phyloP scores from a whole-genome alignment of 495 filamentous ascomycete genomes.

The Coniosporium apollinis region DNA sequence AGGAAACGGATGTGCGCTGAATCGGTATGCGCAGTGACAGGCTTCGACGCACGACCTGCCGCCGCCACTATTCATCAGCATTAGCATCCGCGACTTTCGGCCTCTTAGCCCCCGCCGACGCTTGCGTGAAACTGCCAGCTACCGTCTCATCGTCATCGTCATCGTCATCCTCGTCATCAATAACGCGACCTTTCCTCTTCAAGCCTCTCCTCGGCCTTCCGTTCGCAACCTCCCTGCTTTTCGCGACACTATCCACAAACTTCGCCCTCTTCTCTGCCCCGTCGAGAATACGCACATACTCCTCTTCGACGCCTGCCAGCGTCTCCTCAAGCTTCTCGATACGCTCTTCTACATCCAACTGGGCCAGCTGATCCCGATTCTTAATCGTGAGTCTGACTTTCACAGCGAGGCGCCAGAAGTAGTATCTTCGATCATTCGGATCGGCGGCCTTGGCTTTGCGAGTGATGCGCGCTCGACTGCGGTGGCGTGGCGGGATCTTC shows the following conservation, averaged over 20 bases:
- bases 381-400: slow-evolving; percentile 71
- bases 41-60: too few species aligned
- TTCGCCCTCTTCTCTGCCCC: slow-evolving; percentile 29
- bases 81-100: slow-evolving; percentile 17
- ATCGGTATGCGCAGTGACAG: too few species aligned
- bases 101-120: slow-evolving; percentile 12
- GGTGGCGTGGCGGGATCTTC: slow-evolving; percentile 44
- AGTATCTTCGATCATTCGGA: slow-evolving; percentile 46
- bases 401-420: slow-evolving; percentile 66
- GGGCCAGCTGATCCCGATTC: slow-evolving; percentile 57
- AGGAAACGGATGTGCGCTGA: too few species aligned
- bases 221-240: slow-evolving; percentile 5
- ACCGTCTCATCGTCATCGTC: slow-evolving; percentile 5
- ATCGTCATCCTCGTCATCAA: slow-evolving; percentile 5
- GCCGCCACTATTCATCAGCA: too few species aligned
- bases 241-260: slow-evolving; percentile 6
- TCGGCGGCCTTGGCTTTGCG: slow-evolving; percentile 35
- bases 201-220: slow-evolving; percentile 5
- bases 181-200: too few species aligned
- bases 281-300: slow-evolving; percentile 55
- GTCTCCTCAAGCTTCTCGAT: slow-evolving; percentile 70
- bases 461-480: slow-evolving; percentile 39
- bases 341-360: slow-evolving; percentile 60
- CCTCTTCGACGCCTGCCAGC: slow-evolving; percentile 58
- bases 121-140: slow-evolving; percentile 10